phyloP scores from a whole-genome alignment of 176 grass and related monocot genomes.

The bread wheat (Triticum aestivum) region DNA sequence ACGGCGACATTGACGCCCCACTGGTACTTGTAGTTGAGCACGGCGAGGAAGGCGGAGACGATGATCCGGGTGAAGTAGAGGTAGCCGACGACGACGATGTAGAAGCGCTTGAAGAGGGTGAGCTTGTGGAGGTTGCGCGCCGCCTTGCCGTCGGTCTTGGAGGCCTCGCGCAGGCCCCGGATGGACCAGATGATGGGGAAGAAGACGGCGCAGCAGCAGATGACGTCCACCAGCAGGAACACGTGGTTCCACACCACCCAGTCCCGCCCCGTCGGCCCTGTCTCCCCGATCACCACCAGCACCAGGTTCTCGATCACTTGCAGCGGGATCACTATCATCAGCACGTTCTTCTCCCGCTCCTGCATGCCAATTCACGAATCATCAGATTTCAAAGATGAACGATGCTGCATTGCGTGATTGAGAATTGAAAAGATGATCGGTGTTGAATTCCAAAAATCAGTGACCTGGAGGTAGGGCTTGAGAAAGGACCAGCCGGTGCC shows the following conservation, averaged over 20 bases:
- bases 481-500: constrained; percentile 79
- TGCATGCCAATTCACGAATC: not conserved
- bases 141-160: constrained; percentile 66
- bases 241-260: constrained; percentile 55
- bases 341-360: constrained; percentile 60
- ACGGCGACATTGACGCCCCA: constrained; percentile 46
- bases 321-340: constrained; percentile 58
- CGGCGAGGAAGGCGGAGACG: constrained; percentile 25
- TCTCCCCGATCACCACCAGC: constrained; percentile 53
- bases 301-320: constrained; percentile 65
- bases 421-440: not conserved
- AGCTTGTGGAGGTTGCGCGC: constrained; percentile 62
- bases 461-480: constrained; percentile 63
- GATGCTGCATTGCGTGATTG: not conserved
- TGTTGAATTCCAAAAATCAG: not conserved
- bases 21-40: constrained; percentile 54
- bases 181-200: constrained; percentile 73
- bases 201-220: constrained; percentile 65
- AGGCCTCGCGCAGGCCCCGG: constrained; percentile 49
- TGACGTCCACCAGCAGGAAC: constrained; percentile 56
- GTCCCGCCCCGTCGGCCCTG: constrained; percentile 34
- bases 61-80: constrained; percentile 68
- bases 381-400: no score
- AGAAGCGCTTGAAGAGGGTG: constrained; percentile 74
- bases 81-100: constrained; percentile 57